Conservation (phyloP, 2,329 filamentous ascomycete genomes). For the Phaeosphaeria sp. region DNA sequence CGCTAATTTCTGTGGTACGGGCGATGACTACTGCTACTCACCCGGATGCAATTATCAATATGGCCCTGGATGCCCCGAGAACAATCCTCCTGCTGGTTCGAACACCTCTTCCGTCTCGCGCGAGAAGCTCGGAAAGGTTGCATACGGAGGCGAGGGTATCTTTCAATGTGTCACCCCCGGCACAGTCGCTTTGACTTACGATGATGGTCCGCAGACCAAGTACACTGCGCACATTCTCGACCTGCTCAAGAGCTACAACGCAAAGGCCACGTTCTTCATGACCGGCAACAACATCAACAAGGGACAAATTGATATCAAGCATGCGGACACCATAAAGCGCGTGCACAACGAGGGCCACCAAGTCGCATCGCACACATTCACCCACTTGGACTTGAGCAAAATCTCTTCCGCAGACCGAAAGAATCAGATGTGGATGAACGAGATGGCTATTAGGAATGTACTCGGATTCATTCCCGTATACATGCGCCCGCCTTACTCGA, state of each 20-base stretch:
- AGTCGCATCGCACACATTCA: slow-evolving; percentile 65
- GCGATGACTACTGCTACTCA: slow-evolving; percentile 64
- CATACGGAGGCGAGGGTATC: slow-evolving; percentile 64
- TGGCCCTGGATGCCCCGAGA: slow-evolving; percentile 66
- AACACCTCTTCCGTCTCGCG: slow-evolving; percentile 63
- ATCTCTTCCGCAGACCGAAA: slow-evolving; percentile 53
- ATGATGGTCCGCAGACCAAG: slow-evolving; percentile 67
- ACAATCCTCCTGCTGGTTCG: slow-evolving; percentile 59
- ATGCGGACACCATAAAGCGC: slow-evolving; percentile 61
- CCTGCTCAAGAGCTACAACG: slow-evolving; percentile 64
- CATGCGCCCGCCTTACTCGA: slow-evolving; percentile 58
- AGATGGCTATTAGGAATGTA: slow-evolving; percentile 63
- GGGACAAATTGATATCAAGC: slow-evolving; percentile 62
- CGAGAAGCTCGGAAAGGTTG: slow-evolving; percentile 60
- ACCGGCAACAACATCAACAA: slow-evolving; percentile 64
- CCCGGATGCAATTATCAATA: slow-evolving; percentile 68
- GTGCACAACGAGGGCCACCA: slow-evolving; percentile 65
- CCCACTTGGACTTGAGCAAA: slow-evolving; percentile 56
- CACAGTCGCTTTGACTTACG: slow-evolving; percentile 71
- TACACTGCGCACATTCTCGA: slow-evolving; percentile 69
- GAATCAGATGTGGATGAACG: slow-evolving; percentile 60
- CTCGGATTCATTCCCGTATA: slow-evolving; percentile 63
- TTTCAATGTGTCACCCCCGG: slow-evolving; percentile 61
- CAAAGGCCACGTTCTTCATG: slow-evolving; percentile 73
- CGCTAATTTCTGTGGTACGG: slow-evolving; percentile 58